Evolutionary conservation across 306 rosid species (phyloP).

Genomic region (Ceratonia siliqua): DNA sequence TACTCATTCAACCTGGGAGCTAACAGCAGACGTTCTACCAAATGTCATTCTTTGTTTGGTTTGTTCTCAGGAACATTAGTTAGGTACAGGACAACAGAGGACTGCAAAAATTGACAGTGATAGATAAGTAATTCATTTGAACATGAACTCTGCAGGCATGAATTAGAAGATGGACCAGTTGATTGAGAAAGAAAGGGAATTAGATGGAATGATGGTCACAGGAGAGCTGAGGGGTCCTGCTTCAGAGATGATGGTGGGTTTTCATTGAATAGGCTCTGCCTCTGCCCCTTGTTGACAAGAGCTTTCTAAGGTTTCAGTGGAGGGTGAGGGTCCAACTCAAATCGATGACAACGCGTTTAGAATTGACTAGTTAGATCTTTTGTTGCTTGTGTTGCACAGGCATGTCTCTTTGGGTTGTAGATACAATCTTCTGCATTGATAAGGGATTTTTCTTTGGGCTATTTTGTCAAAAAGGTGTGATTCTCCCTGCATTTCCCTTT

Average conservation of each 20-base stretch:
- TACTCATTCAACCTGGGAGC: not conserved
- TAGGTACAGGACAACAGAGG: not conserved
- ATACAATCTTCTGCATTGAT: too few species aligned
- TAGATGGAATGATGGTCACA: slow-evolving; percentile 35
- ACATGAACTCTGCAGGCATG: slow-evolving; percentile 31
- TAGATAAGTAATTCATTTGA: slow-evolving; percentile 15
- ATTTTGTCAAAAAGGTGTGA: slow-evolving; percentile 54
- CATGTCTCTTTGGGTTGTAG: too few species aligned
- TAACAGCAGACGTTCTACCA: not conserved
- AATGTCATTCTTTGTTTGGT: not conserved
- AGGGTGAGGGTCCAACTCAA: slow-evolving; percentile 48
- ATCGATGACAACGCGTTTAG: slow-evolving; percentile 29
- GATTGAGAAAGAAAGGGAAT: slow-evolving; percentile 33
- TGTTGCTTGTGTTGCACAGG: slow-evolving; percentile 53
- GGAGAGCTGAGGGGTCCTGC: slow-evolving; percentile 28
- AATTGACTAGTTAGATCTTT: slow-evolving; percentile 46
- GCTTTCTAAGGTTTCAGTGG: slow-evolving; percentile 33
- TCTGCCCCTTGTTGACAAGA: slow-evolving; percentile 18
- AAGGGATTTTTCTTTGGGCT: slow-evolving; percentile 35
- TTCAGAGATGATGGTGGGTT: slow-evolving; percentile 5
- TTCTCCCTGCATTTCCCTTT: slow-evolving; percentile 27
- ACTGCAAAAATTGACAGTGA: not conserved
- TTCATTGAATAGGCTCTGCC: slow-evolving; percentile 28
- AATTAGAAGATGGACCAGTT: slow-evolving; percentile 32
- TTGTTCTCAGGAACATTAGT: not conserved